Conservation (phyloP, 371 early-diverging fungal genomes). For the Apophysomyces trapeziformis region DNA sequence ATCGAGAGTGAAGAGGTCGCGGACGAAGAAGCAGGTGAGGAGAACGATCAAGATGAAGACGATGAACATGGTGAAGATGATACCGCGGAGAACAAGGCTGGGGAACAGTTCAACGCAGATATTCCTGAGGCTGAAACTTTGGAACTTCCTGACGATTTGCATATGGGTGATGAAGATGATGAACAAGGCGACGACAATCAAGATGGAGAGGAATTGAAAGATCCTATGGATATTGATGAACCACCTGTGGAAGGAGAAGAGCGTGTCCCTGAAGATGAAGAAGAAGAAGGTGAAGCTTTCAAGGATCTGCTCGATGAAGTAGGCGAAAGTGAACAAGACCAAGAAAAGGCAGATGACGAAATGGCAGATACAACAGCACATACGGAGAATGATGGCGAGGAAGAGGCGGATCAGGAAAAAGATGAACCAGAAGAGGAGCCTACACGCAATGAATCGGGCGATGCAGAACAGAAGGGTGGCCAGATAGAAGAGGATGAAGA, state of each 20-base stretch:
- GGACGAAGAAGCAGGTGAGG: conserved; percentile 25
- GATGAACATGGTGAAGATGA: conserved; percentile 47
- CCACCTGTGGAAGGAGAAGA: conserved; percentile 33
- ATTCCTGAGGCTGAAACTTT: conserved; percentile 66
- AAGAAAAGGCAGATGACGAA: conserved; percentile 41
- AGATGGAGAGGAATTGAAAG: conserved; percentile 43
- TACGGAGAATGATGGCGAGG: conserved; percentile 35
- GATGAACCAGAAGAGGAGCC: conserved; percentile 51
- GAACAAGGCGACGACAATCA: conserved; percentile 42
- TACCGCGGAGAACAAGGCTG: conserved; percentile 50
- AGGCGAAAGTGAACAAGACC: conserved; percentile 28
- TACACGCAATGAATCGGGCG: conserved; percentile 53
- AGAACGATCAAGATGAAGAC: conserved; percentile 28
- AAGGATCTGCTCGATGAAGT: conserved; percentile 29
- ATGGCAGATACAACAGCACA: conserved; percentile 36
- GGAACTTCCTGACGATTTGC: conserved; percentile 68
- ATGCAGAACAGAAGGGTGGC: conserved; percentile 47
- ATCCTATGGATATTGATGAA: conserved; percentile 53
- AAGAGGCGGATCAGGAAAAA: conserved; percentile 37
- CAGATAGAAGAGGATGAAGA: conserved; percentile 40
- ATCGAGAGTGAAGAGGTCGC: conserved; percentile 34
- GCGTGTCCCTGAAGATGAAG: conserved; percentile 36
- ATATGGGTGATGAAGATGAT: conserved; percentile 59
- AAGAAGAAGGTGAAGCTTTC: conserved; percentile 35
- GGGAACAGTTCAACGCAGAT: conserved; percentile 62